Evolutionary conservation across 306 rosid genomes (phyloP).

Genomic region (Sphenostylis stenocarpa): DNA sequence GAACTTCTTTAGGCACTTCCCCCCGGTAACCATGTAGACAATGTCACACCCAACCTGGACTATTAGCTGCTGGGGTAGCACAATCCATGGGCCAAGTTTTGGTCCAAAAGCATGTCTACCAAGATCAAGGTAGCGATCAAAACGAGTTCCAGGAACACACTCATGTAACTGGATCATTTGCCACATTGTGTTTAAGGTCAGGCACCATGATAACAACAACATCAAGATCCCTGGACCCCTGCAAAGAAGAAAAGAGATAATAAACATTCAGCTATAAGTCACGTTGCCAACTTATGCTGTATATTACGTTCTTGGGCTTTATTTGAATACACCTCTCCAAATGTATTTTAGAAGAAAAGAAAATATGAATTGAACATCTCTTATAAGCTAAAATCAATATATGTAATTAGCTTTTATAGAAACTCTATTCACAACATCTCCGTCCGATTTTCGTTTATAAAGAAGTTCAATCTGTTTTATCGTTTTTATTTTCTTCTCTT

Average conservation of each 20-base stretch:
- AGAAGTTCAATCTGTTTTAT: not conserved
- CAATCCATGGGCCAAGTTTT: slow-evolving; percentile 88
- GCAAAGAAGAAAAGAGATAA: slow-evolving; percentile 3
- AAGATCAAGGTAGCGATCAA: slow-evolving; percentile 82
- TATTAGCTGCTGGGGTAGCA: slow-evolving; percentile 80
- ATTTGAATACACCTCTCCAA: not conserved
- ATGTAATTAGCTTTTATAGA: too few relatives aligned
- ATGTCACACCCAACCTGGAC: slow-evolving; percentile 92
- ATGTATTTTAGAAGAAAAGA: not conserved
- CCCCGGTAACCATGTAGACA: slow-evolving; percentile 89
- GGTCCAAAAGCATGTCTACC: slow-evolving; percentile 88
- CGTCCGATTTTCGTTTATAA: not conserved
- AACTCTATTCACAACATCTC: not conserved
- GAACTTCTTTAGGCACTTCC: slow-evolving; percentile 79
- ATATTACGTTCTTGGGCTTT: not conserved
- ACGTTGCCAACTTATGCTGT: not conserved
- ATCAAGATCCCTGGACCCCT: slow-evolving; percentile 90
- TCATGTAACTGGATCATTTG: slow-evolving; percentile 94
- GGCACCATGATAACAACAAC: slow-evolving; percentile 72
- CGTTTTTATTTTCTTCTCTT: not conserved
- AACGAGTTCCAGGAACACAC: slow-evolving; percentile 86
- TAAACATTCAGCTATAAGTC: not conserved
- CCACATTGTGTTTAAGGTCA: slow-evolving; percentile 92
- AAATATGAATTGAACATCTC: too few relatives aligned
- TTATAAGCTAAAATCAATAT: too few relatives aligned